phyloP scores from a whole-genome alignment of 371 early-diverging fungal species.

The Mortierella polycephala region DNA sequence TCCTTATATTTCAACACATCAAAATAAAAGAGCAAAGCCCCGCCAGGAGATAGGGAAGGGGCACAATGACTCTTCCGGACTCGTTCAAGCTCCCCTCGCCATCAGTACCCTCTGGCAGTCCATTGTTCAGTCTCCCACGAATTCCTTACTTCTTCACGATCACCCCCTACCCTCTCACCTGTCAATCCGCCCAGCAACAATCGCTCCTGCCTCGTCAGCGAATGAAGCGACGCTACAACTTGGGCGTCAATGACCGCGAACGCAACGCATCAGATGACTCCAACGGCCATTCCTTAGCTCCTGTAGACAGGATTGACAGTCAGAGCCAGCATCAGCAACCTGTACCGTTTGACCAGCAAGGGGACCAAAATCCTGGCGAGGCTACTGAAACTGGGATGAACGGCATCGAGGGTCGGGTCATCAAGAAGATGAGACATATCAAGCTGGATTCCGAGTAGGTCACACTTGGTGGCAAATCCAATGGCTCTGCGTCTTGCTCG shows the following conservation, averaged over 20 bases:
- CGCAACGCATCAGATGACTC: not conserved
- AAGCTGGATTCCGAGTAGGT: slow-evolving; percentile 50
- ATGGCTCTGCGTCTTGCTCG: not conserved
- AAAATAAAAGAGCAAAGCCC: not conserved
- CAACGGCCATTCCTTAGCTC: too few relatives aligned
- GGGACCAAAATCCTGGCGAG: slow-evolving; percentile 8
- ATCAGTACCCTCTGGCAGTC: slow-evolving; percentile 2
- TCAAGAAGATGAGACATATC: slow-evolving; percentile 40
- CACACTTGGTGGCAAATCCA: not conserved
- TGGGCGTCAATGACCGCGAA: slow-evolving; percentile 1
- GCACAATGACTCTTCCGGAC: slow-evolving; percentile 14
- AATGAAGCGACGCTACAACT: slow-evolving; percentile 32
- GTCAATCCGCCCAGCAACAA: slow-evolving; percentile 7
- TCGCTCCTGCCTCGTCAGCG: not conserved
- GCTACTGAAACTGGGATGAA: slow-evolving; percentile 12
- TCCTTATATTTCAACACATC: not conserved
- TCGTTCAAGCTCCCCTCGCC: not conserved
- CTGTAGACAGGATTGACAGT: too few relatives aligned
- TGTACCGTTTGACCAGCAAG: not conserved
- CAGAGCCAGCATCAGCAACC: not conserved
- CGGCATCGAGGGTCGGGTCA: slow-evolving; percentile 47
- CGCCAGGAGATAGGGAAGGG: not conserved
- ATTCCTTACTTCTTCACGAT: slow-evolving; percentile 50
- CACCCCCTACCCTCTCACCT: slow-evolving; percentile 40
- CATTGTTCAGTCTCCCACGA: slow-evolving; percentile 28